Base-by-base conservation (phyloP, 225 moss, liverwort and hornwort genomes). In the Marchantia paleacea region DNA sequence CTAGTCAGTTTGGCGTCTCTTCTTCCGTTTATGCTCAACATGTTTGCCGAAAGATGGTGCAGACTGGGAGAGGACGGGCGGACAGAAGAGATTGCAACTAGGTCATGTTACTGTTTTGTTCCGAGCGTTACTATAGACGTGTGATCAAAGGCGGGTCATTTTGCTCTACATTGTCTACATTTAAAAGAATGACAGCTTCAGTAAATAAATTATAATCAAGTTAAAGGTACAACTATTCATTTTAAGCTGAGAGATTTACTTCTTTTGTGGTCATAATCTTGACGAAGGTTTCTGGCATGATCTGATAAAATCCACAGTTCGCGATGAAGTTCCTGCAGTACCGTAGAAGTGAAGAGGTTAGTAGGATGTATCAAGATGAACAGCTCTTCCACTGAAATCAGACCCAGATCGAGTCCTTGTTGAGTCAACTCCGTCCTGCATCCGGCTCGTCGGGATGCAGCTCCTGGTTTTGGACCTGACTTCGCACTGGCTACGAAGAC, bases 281-380 rank as follows among this genome's bases (percentile, higher is more conserved):
- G 52, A 24, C 39, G 11, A 50, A 7, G 51, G 65, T 30, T 14
- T 78, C 58, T 76, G 30, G 51, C 66, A 67, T 62, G 67, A 25
- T 57, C 55, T 13, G 54, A 54, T 69, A 70, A 22, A 69, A 79
- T 70, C 71, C 69, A 55, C 79, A 26, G 55, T 79, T 19, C 70
- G 70, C 54, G 39, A 55, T 29, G 69, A 79, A 39, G 55, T 79
- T 79, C 69, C 79, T 31, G 57, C 52, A 70, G 8, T 78, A 15
- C 19, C 22, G 3, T 22, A 13, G 8, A 28, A 66, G 24, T 78
- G 50, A 78, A 50, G 47, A 64, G 64, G 7, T 52, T 19, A 48
- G 9, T 6, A 18, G 16, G 69, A 70, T 48, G 48, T 18, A 10
- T 49, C 20, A 49, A 3, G 18, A 19, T 47, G 39, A 16, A 18